Conservation (phyloP, 257 asterid species). For the Rhazya stricta region DNA sequence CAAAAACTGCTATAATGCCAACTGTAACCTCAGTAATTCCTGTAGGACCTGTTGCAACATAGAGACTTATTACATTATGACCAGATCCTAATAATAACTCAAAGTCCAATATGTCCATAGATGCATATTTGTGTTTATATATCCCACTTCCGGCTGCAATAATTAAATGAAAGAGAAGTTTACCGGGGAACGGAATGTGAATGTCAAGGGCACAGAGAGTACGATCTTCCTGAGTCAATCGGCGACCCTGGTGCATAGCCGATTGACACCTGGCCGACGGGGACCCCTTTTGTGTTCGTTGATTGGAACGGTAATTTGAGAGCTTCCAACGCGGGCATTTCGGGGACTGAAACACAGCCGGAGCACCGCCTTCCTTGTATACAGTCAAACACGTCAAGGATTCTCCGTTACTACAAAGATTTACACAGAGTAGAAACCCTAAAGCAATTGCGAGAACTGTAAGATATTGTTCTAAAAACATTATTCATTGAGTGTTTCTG, state of each 20-base stretch:
- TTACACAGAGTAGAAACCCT: constrained; percentile 33
- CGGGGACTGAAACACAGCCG: constrained; percentile 93
- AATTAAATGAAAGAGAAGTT: neutral
- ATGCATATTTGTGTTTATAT: neutral
- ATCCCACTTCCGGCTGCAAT: neutral
- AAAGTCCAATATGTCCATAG: neutral
- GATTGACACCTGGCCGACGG: constrained; percentile 53
- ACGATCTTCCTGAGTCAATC: constrained; percentile 87
- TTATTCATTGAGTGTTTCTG: neutral
- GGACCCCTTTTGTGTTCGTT: constrained; percentile 21
- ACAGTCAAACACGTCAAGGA: constrained; percentile 74
- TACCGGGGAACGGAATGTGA: constrained; percentile 83
- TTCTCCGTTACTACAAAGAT: constrained; percentile 46
- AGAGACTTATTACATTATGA: neutral
- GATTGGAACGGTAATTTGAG: constrained; percentile 36
- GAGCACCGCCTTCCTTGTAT: constrained; percentile 89
- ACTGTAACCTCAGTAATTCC: constrained; percentile 70
- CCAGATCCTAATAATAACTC: neutral
- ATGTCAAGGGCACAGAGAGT: constrained; percentile 65
- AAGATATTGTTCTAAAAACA: neutral
- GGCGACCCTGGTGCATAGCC: constrained; percentile 81
- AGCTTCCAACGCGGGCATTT: constrained; percentile 93
- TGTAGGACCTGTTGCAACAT: constrained; percentile 41
- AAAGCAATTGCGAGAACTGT: constrained; percentile 2
- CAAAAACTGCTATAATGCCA: constrained; percentile 86